Evolutionary conservation across 1,284 basidiomycete genomes (phyloP).

Genomic region (Peniophora sp.): DNA sequence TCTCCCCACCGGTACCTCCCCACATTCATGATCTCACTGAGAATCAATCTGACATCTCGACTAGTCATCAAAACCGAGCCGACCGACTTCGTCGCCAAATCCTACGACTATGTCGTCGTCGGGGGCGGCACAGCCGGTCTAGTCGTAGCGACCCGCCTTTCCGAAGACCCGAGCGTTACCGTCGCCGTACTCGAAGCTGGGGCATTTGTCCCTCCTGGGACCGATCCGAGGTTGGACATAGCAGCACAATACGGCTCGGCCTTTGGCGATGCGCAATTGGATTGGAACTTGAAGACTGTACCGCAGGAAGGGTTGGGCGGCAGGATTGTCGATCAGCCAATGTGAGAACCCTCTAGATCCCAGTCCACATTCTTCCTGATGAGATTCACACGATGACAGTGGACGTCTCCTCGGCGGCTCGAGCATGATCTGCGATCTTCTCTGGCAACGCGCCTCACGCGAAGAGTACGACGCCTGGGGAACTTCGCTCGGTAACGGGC

Average conservation of each 20-base stretch:
- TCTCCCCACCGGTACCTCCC: background rate
- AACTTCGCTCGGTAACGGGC: slow-evolving; percentile 9
- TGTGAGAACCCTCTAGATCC: slow-evolving; percentile 5
- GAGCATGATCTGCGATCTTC: slow-evolving; percentile 12
- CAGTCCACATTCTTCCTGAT: background rate
- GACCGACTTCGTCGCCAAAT: slow-evolving; percentile 5
- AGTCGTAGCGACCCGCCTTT: slow-evolving; percentile 8
- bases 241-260: slow-evolving; percentile 8
- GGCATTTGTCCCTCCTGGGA: slow-evolving; percentile 9
- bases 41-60: background rate
- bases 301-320: slow-evolving; percentile 9
- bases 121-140: slow-evolving; percentile 11
- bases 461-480: slow-evolving; percentile 13
- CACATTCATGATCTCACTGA: background rate
- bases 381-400: background rate
- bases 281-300: slow-evolving; percentile 11
- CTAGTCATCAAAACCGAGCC: slow-evolving; percentile 7
- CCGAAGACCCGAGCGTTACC: slow-evolving; percentile 6
- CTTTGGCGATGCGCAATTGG: slow-evolving; percentile 9
- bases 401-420: slow-evolving; percentile 10
- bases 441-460: slow-evolving; percentile 12
- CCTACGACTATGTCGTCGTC: slow-evolving; percentile 9
- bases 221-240: slow-evolving; percentile 9
- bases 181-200: slow-evolving; percentile 11
- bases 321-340: slow-evolving; percentile 10